Evolutionary conservation across 148 eudicot species (phyloP).

Genomic region (Chenopodium formosanum): DNA sequence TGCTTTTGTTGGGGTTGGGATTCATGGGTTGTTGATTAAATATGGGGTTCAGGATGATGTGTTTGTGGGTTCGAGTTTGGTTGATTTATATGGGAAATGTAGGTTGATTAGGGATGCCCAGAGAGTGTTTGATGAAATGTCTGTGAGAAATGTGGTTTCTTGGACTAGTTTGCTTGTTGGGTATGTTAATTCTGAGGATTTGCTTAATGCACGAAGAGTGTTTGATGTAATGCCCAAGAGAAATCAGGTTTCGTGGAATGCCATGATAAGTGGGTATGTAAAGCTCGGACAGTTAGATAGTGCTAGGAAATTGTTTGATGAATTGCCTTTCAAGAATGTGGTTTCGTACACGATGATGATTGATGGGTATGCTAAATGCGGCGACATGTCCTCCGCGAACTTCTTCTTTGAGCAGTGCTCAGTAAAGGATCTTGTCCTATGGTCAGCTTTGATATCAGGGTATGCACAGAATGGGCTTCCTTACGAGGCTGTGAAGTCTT

Average conservation of each 20-base stretch:
- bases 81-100: constrained; percentile 69
- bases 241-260: constrained; percentile 56
- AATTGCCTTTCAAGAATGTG: constrained; percentile 52
- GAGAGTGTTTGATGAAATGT: constrained; percentile 62
- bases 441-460: constrained; percentile 80
- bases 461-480: constrained; percentile 63
- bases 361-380: constrained; percentile 66
- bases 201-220: constrained; percentile 42
- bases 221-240: constrained; percentile 59
- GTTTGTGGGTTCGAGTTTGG: constrained; percentile 67
- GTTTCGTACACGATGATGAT: constrained; percentile 57
- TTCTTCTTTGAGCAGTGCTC: constrained; percentile 50
- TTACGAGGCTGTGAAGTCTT: constrained; percentile 48
- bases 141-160: constrained; percentile 60
- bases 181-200: constrained; percentile 42
- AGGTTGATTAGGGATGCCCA: constrained; percentile 39
- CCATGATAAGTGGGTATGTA: constrained; percentile 52
- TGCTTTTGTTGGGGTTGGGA: constrained; percentile 33
- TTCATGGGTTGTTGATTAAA: constrained; percentile 56
- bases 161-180: constrained; percentile 67
- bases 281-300: constrained; percentile 39
- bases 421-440: constrained; percentile 46
- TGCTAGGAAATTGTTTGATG: constrained; percentile 56
- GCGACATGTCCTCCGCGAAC: constrained; percentile 60
- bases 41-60: constrained; percentile 43